phyloP scores from a whole-genome alignment of 78 protist genomes.

The Isochrysis galbana region DNA sequence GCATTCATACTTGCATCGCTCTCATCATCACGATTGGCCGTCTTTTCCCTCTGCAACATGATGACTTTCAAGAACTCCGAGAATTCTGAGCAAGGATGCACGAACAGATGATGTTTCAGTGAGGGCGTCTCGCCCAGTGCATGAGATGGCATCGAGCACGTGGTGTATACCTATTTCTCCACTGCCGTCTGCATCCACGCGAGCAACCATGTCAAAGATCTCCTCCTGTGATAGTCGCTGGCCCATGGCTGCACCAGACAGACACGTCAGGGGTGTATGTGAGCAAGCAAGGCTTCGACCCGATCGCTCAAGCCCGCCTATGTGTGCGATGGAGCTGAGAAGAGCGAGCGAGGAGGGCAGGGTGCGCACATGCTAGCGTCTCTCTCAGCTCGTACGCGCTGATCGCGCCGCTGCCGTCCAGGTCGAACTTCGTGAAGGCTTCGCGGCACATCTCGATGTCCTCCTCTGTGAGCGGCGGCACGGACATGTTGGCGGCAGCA shows the following conservation, averaged over 20 bases:
- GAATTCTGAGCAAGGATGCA: not conserved
- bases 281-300: not conserved
- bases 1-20: not conserved
- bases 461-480: not conserved
- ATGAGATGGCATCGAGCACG: no score
- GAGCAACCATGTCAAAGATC: conserved; percentile 31
- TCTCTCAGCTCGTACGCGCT: conserved; percentile 7
- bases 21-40: not conserved
- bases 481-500: no score
- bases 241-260: conserved; percentile 9
- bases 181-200: conserved; percentile 30
- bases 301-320: not conserved
- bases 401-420: conserved; percentile 20
- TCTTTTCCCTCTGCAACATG: not conserved
- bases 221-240: conserved; percentile 28
- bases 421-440: conserved; percentile 19
- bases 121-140: not conserved
- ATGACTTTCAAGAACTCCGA: conserved; percentile 23
- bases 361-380: conserved; percentile 12
- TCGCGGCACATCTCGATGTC: conserved; percentile 23
- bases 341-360: no score
- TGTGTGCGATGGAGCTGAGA: no score
- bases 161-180: not conserved
- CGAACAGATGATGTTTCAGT: not conserved
- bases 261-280: not conserved